Conservation (phyloP, 257 asterid genomes). For the Solanum acaule region DNA sequence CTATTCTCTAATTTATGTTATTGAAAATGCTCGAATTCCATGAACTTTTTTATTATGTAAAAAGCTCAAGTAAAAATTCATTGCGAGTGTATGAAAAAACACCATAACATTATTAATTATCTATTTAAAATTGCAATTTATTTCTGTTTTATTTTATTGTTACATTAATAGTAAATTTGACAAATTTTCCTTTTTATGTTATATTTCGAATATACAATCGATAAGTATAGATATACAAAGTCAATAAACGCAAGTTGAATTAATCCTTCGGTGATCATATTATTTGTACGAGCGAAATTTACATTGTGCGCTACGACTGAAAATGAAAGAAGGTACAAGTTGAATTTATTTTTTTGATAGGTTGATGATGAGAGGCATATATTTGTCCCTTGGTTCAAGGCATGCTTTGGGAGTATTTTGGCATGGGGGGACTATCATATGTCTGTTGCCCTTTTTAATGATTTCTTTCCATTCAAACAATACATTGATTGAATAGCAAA, state of each 20-base stretch:
- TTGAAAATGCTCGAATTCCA: neutral
- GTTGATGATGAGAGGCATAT: neutral
- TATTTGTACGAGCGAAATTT: neutral
- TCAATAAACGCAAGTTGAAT: neutral
- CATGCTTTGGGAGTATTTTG: neutral
- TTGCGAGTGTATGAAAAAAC: neutral
- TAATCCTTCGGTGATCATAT: neutral
- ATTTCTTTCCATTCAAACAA: constrained; percentile 14
- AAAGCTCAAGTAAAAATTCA: no score
- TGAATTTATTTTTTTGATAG: neutral
- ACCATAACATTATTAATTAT: neutral
- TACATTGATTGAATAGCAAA: neutral
- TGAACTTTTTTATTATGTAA: neutral
- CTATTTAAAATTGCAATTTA: neutral
- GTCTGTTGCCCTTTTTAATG: constrained; percentile 16
- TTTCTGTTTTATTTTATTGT: no score
- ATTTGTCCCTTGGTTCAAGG: neutral
- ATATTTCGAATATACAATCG: no score
- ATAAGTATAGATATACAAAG: neutral
- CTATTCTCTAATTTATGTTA: neutral
- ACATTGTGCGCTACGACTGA: accelerated
- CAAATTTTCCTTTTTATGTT: neutral
- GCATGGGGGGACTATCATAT: neutral
- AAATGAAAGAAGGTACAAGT: neutral
- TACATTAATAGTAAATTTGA: no score